Percentiles rank a stretch among this genome's conserved stretches.
phyloP scores from a whole-genome alignment of 495 filamentous ascomycete species.

The Lentithecium fluviatile region DNA sequence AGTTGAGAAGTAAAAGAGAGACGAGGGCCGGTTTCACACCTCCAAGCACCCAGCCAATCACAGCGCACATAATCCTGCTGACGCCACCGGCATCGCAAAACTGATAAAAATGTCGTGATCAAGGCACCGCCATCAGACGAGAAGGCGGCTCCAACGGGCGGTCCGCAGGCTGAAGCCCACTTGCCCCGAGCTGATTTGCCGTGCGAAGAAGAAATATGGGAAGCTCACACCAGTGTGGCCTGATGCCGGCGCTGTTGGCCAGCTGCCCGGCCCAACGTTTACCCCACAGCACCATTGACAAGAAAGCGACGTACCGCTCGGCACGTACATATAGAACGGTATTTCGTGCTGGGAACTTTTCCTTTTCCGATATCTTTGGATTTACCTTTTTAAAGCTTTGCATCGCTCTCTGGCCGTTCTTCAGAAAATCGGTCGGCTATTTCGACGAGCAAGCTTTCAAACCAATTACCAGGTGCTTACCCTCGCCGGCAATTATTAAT shows the following conservation, averaged over 20 bases:
- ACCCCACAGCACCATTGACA: constrained; percentile 1
- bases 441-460: no score
- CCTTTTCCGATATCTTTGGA: no score
- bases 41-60: constrained; percentile 13
- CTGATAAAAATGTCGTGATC: constrained; percentile 17
- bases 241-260: background rate
- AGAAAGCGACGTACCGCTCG: background rate
- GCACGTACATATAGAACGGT: background rate
- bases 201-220: background rate
- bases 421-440: no score
- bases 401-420: no score
- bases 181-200: constrained; percentile 6
- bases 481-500: no score
- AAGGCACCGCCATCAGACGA: no score
- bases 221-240: constrained; percentile 18
- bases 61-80: constrained; percentile 3
- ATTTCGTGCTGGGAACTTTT: no score
- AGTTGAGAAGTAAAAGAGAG: no score
- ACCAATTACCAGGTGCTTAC: no score
- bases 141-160: background rate
- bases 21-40: no score
- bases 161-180: background rate
- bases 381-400: no score
- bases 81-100: constrained; percentile 15
- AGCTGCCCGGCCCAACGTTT: background rate